These are phyloP conservation scores for Musa acuminata DNA, from an alignment of 176 grass and related monocot genomes.

Conservation along the genomic window DNA sequence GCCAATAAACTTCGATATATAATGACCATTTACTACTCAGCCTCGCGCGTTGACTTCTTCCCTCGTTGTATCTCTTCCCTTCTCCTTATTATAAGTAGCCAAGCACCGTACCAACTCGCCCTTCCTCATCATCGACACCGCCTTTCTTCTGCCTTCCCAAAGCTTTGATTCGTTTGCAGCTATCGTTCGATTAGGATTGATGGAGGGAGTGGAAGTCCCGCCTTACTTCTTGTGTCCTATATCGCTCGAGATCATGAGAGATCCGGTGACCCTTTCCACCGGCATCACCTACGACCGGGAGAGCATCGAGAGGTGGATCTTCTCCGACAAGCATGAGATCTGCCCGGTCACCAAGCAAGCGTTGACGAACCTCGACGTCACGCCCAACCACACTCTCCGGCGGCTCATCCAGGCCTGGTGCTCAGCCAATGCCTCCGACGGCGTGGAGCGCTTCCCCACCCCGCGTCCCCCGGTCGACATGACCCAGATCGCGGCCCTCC, in stretches of 20 bases:
- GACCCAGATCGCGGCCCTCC: slow-evolving; percentile 21
- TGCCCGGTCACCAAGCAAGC: slow-evolving; percentile 50
- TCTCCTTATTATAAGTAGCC: not conserved
- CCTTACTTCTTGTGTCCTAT: slow-evolving; percentile 78
- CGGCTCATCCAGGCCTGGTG: slow-evolving; percentile 38
- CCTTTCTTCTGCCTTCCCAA: not conserved
- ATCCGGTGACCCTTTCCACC: slow-evolving; percentile 76
- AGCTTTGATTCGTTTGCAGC: not conserved
- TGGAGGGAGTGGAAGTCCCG: slow-evolving; percentile 45
- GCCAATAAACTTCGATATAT: no score
- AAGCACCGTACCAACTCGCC: not conserved
- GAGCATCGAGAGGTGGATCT: slow-evolving; percentile 88
- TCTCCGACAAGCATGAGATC: slow-evolving; percentile 41
- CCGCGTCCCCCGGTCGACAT: slow-evolving; percentile 6
- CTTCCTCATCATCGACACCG: not conserved
- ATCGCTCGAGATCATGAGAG: slow-evolving; percentile 69
- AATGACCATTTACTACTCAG: not conserved
- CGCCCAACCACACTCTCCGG: slow-evolving; percentile 56
- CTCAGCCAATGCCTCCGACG: not conserved
- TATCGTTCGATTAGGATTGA: not conserved
- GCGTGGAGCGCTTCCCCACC: slow-evolving; percentile 38
- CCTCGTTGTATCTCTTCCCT: not conserved
- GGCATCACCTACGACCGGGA: slow-evolving; percentile 88
- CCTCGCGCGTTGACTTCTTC: not conserved
- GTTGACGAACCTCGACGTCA: slow-evolving; percentile 37